Evolutionary conservation across 768 basidiomycete genomes (phyloP), one percentile per base, ranked within the genome.

Genomic region (Thelephora ganbajun): DNA sequence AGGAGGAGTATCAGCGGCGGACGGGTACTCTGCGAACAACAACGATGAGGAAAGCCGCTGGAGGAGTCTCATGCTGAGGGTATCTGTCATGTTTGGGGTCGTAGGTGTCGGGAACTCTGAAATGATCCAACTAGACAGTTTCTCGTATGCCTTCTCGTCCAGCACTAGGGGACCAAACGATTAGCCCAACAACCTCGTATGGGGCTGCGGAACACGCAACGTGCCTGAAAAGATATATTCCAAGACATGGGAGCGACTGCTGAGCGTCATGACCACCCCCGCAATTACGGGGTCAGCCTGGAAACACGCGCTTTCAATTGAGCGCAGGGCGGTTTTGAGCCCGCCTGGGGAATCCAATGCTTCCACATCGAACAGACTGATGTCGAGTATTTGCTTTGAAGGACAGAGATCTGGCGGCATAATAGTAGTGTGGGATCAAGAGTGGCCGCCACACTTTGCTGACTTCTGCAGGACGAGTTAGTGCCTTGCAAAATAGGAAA

Each of bases 221-320:
- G 34, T 9, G 53, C 54, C 48, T 5, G 45, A 45, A 1, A 51
- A 22, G 2, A 47, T 48, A 33, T 49, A 51, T 18, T 55, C 54
- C 16, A 55, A 26, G 0, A 49, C 11, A 19, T 51, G 41, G 2
- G 46, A 23, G 22, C 39, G 39, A 41, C 9, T 41, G 7, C 16
- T 18, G 22, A 41, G 39, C 22, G 22, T 16, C 39, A 11, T 22
- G 9, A 41, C 4, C 7, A 41, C 14, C 22, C 18, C 16, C 16
- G 18, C 14, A 22, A 41, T 18, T 9, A 14, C 22, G 39, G 39
- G 18, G 39, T n/a, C 22, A 14, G 7, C 18, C 22, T 18, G 18
- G 14, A 16, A 41, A 14, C 39, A 22, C 39, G 14, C 26, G 26
- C 26, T 30, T 30, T 30, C 39, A 5, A 41, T 14, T 18, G 18